These are phyloP conservation scores for Alloteropsis semialata DNA, from an alignment of 176 grass and related monocot genomes.

Conservation along the genomic window DNA sequence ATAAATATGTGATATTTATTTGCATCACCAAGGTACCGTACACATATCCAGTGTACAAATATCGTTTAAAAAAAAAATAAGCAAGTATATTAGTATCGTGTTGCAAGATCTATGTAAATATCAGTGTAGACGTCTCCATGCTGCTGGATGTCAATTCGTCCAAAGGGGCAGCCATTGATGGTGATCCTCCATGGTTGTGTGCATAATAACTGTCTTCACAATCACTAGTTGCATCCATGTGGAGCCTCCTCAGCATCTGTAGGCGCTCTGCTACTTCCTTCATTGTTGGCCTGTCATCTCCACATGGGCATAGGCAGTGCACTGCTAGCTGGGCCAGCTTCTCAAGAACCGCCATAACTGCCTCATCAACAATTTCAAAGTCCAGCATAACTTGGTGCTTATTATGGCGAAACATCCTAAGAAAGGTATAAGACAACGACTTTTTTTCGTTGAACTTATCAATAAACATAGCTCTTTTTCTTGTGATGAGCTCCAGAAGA, in stretches of 20 bases:
- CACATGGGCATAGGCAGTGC: not conserved
- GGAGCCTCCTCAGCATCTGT: constrained; percentile 14
- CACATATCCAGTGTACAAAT: not conserved
- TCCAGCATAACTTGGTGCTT: constrained; percentile 16
- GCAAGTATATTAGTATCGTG: too few species aligned
- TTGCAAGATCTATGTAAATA: not conserved
- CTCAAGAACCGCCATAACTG: not conserved
- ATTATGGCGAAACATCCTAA: constrained; percentile 11
- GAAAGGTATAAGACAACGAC: not conserved
- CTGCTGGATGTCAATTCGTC: not conserved
- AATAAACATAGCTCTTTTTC: constrained; percentile 48
- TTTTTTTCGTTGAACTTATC: constrained; percentile 25
- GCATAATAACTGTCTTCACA: not conserved
- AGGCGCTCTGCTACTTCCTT: constrained; percentile 18
- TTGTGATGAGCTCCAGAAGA: constrained; percentile 64
- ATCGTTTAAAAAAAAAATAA: too few species aligned
- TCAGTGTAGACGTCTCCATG: not conserved
- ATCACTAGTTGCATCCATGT: not conserved
- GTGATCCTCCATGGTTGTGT: not conserved
- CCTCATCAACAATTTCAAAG: constrained; percentile 2
- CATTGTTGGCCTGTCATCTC: constrained; percentile 31
- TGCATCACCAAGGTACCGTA: not conserved
- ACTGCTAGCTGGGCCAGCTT: constrained; percentile 5
- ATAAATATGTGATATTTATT: not conserved
- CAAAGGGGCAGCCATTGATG: not conserved